phyloP scores from a whole-genome alignment of 2,329 filamentous ascomycete genomes.

The Neurospora sp. region DNA sequence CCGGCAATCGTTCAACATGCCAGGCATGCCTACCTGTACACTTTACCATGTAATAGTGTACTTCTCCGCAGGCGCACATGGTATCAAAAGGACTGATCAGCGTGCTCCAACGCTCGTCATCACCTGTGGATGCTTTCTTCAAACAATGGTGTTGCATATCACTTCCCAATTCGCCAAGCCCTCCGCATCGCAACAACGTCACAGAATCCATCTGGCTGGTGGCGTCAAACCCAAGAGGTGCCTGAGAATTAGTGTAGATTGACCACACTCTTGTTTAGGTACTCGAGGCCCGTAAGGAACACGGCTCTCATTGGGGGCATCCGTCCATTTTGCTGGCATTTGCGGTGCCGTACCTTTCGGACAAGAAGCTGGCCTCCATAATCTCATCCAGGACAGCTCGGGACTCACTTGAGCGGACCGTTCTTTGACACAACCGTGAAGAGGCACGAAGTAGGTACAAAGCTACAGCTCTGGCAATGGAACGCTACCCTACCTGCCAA shows the following conservation, averaged over 20 bases:
- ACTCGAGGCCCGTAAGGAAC: not conserved
- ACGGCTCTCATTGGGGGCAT: slow-evolving; percentile 16
- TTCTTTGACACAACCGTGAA: slow-evolving; percentile 8
- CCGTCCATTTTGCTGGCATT: slow-evolving; percentile 9
- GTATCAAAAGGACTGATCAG: not conserved
- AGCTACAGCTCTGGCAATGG: not conserved
- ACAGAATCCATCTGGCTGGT: not conserved
- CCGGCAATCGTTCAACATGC: not conserved
- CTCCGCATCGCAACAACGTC: not conserved
- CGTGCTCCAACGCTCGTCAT: not conserved
- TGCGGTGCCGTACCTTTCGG: not conserved
- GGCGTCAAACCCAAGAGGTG: slow-evolving; percentile 3
- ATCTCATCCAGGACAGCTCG: slow-evolving; percentile 2
- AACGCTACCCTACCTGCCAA: not conserved
- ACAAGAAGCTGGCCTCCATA: not conserved
- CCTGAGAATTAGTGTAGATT: slow-evolving; percentile 11
- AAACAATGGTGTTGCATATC: not conserved
- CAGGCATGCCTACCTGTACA: not conserved
- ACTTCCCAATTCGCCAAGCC: not conserved
- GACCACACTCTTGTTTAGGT: slow-evolving; percentile 2
- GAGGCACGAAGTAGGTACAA: not conserved
- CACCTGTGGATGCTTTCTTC: not conserved
- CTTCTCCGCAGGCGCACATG: no score
- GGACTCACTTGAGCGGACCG: slow-evolving; percentile 11
- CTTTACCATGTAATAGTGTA: not conserved